Evolutionary conservation across 495 filamentous ascomycete genomes (phyloP).

Genomic region (Penicillium coffeae): DNA sequence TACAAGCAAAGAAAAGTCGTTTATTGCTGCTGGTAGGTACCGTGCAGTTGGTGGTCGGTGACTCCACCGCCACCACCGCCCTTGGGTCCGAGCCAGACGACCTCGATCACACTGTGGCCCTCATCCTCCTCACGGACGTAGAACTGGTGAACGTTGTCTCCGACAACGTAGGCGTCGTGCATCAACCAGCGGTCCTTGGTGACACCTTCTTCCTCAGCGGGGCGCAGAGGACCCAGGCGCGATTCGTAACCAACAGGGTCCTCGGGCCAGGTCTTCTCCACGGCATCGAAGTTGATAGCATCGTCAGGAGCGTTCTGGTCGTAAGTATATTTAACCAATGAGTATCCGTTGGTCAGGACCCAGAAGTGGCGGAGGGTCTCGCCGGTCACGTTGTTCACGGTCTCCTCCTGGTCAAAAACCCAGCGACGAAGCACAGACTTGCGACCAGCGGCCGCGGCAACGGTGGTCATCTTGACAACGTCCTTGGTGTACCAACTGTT

Average conservation of each 20-base stretch:
- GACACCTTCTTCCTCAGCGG: slow-evolving; percentile 38
- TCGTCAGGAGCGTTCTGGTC: slow-evolving; percentile 40
- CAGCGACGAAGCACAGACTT: slow-evolving; percentile 60
- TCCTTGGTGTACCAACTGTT: slow-evolving; percentile 54
- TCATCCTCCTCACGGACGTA: slow-evolving; percentile 46
- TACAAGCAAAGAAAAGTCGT: background rate
- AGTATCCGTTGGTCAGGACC: slow-evolving; percentile 62
- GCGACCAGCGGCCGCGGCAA: slow-evolving; percentile 53
- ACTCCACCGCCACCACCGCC: slow-evolving; percentile 40
- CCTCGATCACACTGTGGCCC: slow-evolving; percentile 46
- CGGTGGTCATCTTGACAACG: slow-evolving; percentile 56
- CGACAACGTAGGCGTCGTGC: slow-evolving; percentile 39
- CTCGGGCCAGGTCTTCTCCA: slow-evolving; percentile 62
- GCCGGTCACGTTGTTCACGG: slow-evolving; percentile 35
- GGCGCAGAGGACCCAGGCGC: slow-evolving; percentile 51
- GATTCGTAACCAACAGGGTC: slow-evolving; percentile 47
- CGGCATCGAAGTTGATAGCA: slow-evolving; percentile 50
- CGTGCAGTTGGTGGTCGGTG: slow-evolving; percentile 25
- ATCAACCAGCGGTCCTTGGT: slow-evolving; percentile 46
- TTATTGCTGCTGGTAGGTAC: slow-evolving; percentile 31
- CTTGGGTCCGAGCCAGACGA: slow-evolving; percentile 49
- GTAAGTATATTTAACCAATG: slow-evolving; percentile 52
- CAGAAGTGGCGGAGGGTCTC: slow-evolving; percentile 44
- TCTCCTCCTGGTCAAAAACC: slow-evolving; percentile 53
- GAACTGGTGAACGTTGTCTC: slow-evolving; percentile 47